Base-by-base conservation (phyloP, 768 basidiomycete genomes). In the Pleurotus citrinopileatus region DNA sequence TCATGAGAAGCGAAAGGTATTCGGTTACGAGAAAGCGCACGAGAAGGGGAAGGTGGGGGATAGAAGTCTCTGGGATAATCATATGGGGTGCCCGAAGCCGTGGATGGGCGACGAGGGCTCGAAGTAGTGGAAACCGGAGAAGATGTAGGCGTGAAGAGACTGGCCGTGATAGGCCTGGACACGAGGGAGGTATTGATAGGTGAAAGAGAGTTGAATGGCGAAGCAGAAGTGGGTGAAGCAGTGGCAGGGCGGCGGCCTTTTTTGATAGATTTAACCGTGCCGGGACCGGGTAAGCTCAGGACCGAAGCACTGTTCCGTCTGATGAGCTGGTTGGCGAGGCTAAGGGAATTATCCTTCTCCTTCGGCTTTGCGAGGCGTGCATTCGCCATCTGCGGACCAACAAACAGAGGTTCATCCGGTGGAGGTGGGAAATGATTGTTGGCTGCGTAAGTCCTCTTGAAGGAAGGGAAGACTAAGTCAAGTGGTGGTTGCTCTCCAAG, bases 401-500 rank as follows among this genome's bases (percentile, higher is more conserved):
- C 29, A 19, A 36, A 51, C 22, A 51, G 23, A 8, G 48, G 48
- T 6, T 38, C 34, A 23, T 51, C 48, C 7, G 48, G 19, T 12
- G 48, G 48, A 22, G 28, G 28, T 17, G 48, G 48, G 19, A 37
- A 37, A 9, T 19, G 34, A 10, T 47, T 20, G 20, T 51, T 37
- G 32, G 48, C 48, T 1, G 48, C 29, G 48, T 36, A 51, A 15
- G 48, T 51, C 17, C 48, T 28, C 15, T 38, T 51, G 48, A 51
- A 34, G 17, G 48, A 19, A 26, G 48, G 48, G 48, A 51, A 51
- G 48, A 51, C 34, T 17, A 51, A 17, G 22, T 51, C 48, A 25
- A 51, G 32, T 7, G 48, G 48, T 28, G 48, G 48, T 38, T 51
- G 48, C 23, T 51, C 29, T 22, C 48, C 48, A 8, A 51, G 34